Percentiles rank a stretch among this genome's conserved stretches.
Evolutionary conservation across 495 filamentous ascomycete genomes (phyloP).

Genomic region (Astrocystis sublimbata): DNA sequence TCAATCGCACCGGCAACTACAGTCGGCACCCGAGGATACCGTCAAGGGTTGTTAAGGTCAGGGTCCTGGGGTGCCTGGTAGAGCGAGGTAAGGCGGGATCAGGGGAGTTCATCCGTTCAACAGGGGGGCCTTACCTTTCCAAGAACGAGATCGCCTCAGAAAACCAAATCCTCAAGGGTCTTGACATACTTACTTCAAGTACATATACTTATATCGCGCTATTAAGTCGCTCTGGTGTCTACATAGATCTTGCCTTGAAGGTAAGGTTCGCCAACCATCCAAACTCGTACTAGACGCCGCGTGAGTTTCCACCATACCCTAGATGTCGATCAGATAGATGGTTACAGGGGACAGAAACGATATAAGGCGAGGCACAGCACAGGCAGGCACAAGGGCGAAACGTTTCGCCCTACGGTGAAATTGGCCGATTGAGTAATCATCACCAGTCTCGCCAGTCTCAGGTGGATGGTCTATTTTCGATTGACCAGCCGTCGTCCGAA

Average conservation of each 20-base stretch:
- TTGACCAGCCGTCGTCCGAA: not conserved
- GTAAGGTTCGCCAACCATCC: too few species aligned
- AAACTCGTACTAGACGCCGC: not conserved
- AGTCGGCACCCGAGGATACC: too few species aligned
- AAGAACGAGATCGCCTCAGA: not conserved
- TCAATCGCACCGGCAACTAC: not conserved
- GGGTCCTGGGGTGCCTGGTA: too few species aligned
- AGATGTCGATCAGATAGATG: not conserved
- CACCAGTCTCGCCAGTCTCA: too few species aligned
- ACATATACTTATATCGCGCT: too few species aligned
- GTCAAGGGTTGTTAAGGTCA: too few species aligned
- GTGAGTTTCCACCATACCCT: not conserved
- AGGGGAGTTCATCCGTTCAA: not conserved
- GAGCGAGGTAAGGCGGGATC: too few species aligned
- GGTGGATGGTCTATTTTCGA: not conserved
- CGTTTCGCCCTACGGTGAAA: not conserved
- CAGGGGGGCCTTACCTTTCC: not conserved
- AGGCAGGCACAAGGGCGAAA: too few species aligned
- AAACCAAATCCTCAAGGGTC: not conserved
- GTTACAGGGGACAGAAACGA: not conserved
- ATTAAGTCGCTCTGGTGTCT: too few species aligned
- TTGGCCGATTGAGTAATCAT: not conserved
- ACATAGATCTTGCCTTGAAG: too few species aligned
- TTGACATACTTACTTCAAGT: too few species aligned
- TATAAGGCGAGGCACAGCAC: slow-evolving; percentile 1